Percentiles rank a stretch among this genome's conserved stretches.
These are phyloP conservation scores for Leishmania lainsoni DNA, from an alignment of 208 protist species.

Conservation along the genomic window DNA sequence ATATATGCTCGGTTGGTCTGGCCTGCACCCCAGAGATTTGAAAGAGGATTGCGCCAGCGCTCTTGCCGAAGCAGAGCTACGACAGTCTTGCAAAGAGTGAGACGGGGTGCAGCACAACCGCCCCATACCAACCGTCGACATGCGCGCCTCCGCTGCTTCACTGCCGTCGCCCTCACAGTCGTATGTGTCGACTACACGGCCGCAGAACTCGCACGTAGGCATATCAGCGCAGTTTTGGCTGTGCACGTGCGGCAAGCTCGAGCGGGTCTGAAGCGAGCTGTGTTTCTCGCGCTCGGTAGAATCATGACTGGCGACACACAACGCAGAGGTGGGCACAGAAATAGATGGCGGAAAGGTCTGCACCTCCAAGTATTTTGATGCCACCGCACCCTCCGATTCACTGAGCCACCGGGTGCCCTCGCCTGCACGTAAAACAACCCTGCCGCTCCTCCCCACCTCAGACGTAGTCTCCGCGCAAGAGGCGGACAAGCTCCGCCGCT, in stretches of 20 bases:
- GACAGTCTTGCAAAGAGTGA: background rate
- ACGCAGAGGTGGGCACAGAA: background rate
- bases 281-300: background rate
- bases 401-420: background rate
- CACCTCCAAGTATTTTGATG: background rate
- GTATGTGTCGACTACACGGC: background rate
- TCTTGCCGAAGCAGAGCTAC: background rate
- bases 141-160: background rate
- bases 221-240: background rate
- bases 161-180: background rate
- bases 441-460: background rate
- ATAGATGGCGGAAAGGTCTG: background rate
- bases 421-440: background rate
- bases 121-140: background rate
- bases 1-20: background rate
- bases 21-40: background rate
- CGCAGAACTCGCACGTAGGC: constrained; percentile 13
- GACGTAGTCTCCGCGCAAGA: background rate
- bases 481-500: background rate
- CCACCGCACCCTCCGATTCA: background rate
- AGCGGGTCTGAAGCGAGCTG: background rate
- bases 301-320: background rate
- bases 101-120: background rate
- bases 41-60: background rate
- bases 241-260: background rate